These are phyloP conservation scores for Pseudocercospora fijiensis DNA, from an alignment of 2,329 filamentous ascomycete species.

Conservation along the genomic window DNA sequence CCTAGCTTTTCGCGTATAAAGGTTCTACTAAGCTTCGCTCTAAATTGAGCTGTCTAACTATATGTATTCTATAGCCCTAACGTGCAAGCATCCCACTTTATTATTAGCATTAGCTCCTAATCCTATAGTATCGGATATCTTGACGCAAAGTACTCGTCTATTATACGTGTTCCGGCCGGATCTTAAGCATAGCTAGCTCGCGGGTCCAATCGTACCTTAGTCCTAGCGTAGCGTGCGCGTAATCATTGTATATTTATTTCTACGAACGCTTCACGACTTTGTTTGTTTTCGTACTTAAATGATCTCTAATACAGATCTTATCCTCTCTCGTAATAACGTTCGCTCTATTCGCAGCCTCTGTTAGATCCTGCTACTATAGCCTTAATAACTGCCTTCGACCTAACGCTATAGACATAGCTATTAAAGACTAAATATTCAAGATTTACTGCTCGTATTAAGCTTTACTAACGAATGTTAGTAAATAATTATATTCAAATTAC, in stretches of 20 bases:
- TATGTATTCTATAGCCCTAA: too few relatives aligned
- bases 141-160: not conserved
- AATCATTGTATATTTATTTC: constrained; percentile 7
- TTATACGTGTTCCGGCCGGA: constrained; percentile 5
- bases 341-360: not conserved
- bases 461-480: too few relatives aligned
- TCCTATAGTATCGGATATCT: too few relatives aligned
- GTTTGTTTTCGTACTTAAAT: not conserved
- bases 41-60: too few relatives aligned
- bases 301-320: not conserved
- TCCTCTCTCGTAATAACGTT: constrained; percentile 7
- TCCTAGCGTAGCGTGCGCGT: not conserved
- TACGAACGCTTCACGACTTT: not conserved
- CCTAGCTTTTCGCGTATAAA: too few relatives aligned
- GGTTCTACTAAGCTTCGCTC: too few relatives aligned
- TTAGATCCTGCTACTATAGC: not conserved
- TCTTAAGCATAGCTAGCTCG: constrained; percentile 9
- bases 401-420: constrained; percentile 4
- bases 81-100: too few relatives aligned
- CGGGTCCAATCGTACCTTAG: constrained; percentile 13
- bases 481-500: too few relatives aligned
- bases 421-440: too few relatives aligned
- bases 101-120: too few relatives aligned
- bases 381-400: constrained; percentile 5
- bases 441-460: too few relatives aligned